Evolutionary conservation across 2,329 filamentous ascomycete species (phyloP).

Genomic region (Cercospora beticola): DNA sequence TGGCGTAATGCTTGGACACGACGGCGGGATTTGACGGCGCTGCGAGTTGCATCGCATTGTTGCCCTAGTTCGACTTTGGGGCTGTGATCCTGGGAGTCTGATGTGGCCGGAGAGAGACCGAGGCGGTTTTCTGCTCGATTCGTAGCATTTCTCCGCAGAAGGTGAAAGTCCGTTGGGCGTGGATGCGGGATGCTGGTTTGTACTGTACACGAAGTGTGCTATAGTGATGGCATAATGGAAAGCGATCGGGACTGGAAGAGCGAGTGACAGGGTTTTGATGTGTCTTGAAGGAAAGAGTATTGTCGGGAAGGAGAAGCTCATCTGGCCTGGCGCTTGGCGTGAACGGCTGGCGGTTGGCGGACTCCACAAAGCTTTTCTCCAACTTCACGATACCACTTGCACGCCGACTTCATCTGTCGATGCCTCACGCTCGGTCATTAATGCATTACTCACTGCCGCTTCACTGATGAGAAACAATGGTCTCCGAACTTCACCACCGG

Average conservation of each 20-base stretch:
- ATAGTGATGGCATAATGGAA: neutral
- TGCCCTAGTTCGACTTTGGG: conserved; percentile 1
- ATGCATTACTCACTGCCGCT: neutral
- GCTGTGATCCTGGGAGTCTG: neutral
- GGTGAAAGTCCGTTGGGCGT: neutral
- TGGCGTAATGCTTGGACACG: neutral
- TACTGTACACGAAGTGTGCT: neutral
- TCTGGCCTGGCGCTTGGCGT: neutral
- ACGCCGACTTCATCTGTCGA: neutral
- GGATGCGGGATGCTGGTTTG: neutral
- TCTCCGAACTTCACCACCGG: neutral
- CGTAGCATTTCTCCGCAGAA: neutral
- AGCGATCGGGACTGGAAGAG: neutral
- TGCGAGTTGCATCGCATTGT: neutral
- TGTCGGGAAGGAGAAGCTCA: neutral
- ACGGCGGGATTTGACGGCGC: neutral
- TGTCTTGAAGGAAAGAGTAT: neutral
- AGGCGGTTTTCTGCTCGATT: neutral
- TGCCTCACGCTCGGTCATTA: neutral
- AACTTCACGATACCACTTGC: neutral
- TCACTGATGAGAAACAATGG: neutral
- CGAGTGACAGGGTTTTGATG: neutral
- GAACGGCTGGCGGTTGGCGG: neutral
- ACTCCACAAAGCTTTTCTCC: neutral
- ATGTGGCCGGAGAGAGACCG: neutral